These are phyloP conservation scores for Aspergillus texensis DNA, from an alignment of 2,329 filamentous ascomycete species.

Conservation along the genomic window DNA sequence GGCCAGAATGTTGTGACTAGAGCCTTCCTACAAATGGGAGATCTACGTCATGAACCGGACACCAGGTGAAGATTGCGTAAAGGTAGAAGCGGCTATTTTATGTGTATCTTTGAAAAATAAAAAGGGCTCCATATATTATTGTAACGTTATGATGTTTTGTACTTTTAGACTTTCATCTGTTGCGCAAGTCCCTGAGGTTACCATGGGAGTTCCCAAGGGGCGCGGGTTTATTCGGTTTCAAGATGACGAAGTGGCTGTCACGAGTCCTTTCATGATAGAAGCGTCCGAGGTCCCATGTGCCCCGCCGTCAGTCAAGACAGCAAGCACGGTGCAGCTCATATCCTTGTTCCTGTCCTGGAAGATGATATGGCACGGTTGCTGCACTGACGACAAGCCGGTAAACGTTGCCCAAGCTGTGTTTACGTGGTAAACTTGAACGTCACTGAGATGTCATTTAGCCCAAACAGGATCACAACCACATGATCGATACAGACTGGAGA, in stretches of 20 bases:
- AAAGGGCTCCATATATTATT: background rate
- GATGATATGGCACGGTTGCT: background rate
- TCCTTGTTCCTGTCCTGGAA: background rate
- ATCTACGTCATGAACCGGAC: background rate
- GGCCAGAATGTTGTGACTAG: background rate
- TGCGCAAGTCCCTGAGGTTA: background rate
- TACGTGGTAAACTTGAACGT: background rate
- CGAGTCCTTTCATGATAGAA: background rate
- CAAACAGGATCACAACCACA: background rate
- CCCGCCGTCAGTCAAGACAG: background rate
- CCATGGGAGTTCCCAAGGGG: background rate
- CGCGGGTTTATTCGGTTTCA: background rate
- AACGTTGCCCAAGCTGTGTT: background rate
- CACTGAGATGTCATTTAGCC: background rate
- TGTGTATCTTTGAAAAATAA: background rate
- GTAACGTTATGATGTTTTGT: conserved; percentile 7
- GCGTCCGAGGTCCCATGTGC: background rate
- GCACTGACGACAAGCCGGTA: background rate
- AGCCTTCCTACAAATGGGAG: background rate
- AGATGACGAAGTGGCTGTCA: background rate
- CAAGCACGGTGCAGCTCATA: background rate
- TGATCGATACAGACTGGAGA: background rate
- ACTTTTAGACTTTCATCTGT: background rate
- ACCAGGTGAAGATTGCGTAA: background rate
- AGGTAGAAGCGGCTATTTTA: background rate